Evolutionary conservation across 495 filamentous ascomycete species (phyloP), one percentile per base, ranked within the genome.

Genomic region (Penicillium coffeae): DNA sequence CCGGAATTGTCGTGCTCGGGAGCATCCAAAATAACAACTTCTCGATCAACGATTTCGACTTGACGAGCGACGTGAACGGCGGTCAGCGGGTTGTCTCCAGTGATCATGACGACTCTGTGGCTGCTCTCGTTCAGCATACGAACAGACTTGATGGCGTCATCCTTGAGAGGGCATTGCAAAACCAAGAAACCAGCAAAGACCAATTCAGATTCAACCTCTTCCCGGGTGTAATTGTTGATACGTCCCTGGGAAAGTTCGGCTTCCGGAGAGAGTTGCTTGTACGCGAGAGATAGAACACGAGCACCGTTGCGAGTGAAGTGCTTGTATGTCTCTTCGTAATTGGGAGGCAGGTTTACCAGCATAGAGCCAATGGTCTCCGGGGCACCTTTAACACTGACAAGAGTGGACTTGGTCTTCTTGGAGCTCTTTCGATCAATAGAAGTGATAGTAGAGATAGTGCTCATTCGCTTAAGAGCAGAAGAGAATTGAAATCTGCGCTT

Each of bases 71-170:
- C 93, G 63, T 99, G 92, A 19, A 93, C 87, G 54, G 93, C 93
- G 18, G 93, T 99, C 34, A 99, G 78, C 16, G 93, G 91, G 62
- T 99, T 99, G 68, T 99, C 93, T 58, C 93, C 93, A 39, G 93
- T 99, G 47, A 99, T 99, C 93, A 99, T 99, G 56, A 97, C 88
- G 47, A 94, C 89, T 54, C 93, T 89, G 72, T 99, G 93, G 69
- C 89, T 95, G 68, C 92, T 96, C 72, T 97, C 94, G 62, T 96
- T 99, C 47, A 99, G 78, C 93, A 99, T 97, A 38, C 84, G 88
- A 21, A 97, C 89, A 15, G 93, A 78, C 59, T 89, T 85, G 71
- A 90, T 89, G 16, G 93, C 93, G 67, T 99, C 93, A 14, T 96
- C 91, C 73, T 99, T 99, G 25, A 99, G 74, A 15, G 93, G 93